Evolutionary conservation across 1,284 basidiomycete genomes (phyloP).

Genomic region (Ustilago cynodontis): DNA sequence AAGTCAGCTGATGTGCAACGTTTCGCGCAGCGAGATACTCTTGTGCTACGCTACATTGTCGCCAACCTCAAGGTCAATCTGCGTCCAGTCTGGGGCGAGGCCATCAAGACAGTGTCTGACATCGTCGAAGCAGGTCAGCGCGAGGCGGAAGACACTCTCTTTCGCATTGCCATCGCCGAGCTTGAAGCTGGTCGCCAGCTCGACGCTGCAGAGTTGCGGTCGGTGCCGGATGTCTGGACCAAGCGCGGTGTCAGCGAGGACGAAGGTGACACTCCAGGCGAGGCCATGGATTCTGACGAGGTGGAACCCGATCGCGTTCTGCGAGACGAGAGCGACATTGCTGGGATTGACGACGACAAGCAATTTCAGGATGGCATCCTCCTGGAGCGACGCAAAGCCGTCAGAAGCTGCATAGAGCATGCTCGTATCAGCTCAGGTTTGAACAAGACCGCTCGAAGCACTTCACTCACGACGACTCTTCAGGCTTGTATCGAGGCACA

Average conservation of each 20-base stretch:
- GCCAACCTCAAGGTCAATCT: slow-evolving; percentile 67
- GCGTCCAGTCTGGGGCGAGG: slow-evolving; percentile 65
- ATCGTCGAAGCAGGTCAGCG: slow-evolving; percentile 41
- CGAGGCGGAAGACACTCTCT: slow-evolving; percentile 18
- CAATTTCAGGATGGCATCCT: slow-evolving; percentile 61
- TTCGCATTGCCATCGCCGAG: slow-evolving; percentile 37
- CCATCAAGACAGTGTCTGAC: slow-evolving; percentile 58
- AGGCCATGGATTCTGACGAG: slow-evolving; percentile 26
- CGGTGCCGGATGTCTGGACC: slow-evolving; percentile 27
- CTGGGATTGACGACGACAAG: slow-evolving; percentile 50
- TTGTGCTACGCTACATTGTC: slow-evolving; percentile 58
- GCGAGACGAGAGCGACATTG: slow-evolving; percentile 41
- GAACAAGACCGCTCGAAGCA: slow-evolving; percentile 2
- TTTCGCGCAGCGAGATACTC: slow-evolving; percentile 20
- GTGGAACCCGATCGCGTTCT: slow-evolving; percentile 39
- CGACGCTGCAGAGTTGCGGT: slow-evolving; percentile 24
- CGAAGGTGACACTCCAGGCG: slow-evolving; percentile 3
- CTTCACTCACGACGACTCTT: slow-evolving; percentile 33
- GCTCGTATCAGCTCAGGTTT: slow-evolving; percentile 31
- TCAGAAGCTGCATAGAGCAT: slow-evolving; percentile 48
- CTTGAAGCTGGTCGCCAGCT: slow-evolving; percentile 40
- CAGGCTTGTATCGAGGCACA: slow-evolving; percentile 40
- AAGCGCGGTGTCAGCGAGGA: slow-evolving; percentile 3
- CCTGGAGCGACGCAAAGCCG: slow-evolving; percentile 34
- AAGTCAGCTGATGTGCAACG: slow-evolving; percentile 29